A percentile compares a stretch with the other conserved stretches of the same genome.
Evolutionary conservation across 352 stramenopile genomes (phyloP).

Genomic region (Phytophthora cryptogea): DNA sequence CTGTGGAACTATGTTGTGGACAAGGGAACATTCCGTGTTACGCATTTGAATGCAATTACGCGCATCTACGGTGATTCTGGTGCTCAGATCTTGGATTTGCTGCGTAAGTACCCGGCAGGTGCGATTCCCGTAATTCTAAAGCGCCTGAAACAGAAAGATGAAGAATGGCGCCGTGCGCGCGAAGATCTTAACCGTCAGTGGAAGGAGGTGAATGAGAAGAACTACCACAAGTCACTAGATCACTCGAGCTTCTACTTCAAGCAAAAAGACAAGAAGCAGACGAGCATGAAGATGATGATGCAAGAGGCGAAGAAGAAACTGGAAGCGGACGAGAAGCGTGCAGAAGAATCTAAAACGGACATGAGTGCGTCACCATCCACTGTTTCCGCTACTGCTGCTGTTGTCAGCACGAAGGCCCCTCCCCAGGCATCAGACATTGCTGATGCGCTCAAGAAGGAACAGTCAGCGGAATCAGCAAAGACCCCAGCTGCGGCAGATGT

Average conservation of each 20-base stretch:
- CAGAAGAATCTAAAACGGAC: constrained; percentile 33
- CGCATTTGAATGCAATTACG: constrained; percentile 98
- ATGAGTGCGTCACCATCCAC: constrained; percentile 27
- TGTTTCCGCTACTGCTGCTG: constrained; percentile 28
- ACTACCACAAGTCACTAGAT: constrained; percentile 99
- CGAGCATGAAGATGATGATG: constrained; percentile 94
- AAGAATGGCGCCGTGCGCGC: constrained; percentile 94
- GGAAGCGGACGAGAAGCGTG: constrained; percentile 60
- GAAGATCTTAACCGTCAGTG: constrained; percentile 97
- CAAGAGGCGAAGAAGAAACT: constrained; percentile 87
- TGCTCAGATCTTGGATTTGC: constrained; percentile 91
- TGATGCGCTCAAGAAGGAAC: constrained; percentile 66
- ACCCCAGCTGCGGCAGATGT: constrained; percentile 3
- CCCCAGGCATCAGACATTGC: constrained; percentile 64
- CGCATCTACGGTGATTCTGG: constrained; percentile 97
- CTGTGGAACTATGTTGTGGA: constrained; percentile 93
- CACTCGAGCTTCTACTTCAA: constrained; percentile 99
- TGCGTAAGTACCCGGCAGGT: constrained; percentile 96
- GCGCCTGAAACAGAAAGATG: constrained; percentile 98
- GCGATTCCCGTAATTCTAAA: constrained; percentile 98
- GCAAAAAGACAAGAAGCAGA: constrained; percentile 98
- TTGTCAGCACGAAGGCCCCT: constrained; percentile 29
- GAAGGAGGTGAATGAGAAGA: constrained; percentile 97
- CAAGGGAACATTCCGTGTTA: constrained; percentile 93
- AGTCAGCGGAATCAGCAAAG: constrained; percentile 23